These are phyloP conservation scores for Euphorbia pulcherrima DNA, from an alignment of 345 rosid genomes.

Conservation along the genomic window DNA sequence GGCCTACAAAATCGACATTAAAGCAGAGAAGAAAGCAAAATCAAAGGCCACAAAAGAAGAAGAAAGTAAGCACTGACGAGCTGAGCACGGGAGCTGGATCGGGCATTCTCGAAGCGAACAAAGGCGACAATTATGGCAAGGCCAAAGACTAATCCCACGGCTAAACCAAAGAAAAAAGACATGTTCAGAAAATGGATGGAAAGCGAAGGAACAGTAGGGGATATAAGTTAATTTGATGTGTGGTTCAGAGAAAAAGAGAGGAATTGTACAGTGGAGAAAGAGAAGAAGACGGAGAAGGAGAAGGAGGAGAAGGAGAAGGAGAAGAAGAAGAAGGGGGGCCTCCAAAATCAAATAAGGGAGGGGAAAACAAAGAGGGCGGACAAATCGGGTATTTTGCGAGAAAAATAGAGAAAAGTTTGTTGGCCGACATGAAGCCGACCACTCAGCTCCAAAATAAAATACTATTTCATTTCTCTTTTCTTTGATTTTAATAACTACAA, in stretches of 20 bases:
- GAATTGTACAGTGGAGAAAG: not conserved
- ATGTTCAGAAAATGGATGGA: not conserved
- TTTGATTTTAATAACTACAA: too few relatives aligned
- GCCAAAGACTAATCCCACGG: conserved; percentile 62
- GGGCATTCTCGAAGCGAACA: conserved; percentile 68
- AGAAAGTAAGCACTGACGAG: conserved; percentile 48
- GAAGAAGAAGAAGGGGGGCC: not conserved
- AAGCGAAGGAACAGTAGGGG: not conserved
- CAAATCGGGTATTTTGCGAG: too few relatives aligned
- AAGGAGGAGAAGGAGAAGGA: not conserved
- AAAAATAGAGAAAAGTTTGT: too few relatives aligned
- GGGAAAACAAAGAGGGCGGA: too few relatives aligned
- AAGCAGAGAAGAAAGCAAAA: conserved; percentile 4
- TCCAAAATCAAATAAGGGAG: too few relatives aligned
- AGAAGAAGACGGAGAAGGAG: not conserved
- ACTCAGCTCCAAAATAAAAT: too few relatives aligned
- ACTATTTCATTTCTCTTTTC: too few relatives aligned
- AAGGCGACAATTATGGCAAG: conserved; percentile 66
- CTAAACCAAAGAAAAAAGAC: conserved; percentile 63
- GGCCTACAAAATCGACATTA: conserved; percentile 45
- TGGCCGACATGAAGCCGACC: too few relatives aligned
- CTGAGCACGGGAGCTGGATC: conserved; percentile 75
- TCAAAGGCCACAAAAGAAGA: not conserved
- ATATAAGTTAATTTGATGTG: not conserved
- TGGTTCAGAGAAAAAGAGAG: not conserved